Conservation (phyloP, 176 grass and related monocot species). For the Aegilops umbellulata region DNA sequence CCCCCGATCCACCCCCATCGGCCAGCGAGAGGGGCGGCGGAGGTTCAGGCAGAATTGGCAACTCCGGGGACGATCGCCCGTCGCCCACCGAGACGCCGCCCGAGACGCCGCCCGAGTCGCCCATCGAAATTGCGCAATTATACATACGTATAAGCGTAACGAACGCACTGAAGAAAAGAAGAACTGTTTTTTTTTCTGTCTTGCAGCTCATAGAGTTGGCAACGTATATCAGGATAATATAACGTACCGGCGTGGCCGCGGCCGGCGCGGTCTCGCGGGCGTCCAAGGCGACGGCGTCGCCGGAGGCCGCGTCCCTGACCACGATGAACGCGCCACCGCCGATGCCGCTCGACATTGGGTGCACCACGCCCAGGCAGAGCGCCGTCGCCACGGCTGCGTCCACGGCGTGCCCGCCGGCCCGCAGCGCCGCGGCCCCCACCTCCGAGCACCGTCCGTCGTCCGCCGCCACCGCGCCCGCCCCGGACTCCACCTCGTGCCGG, state of each 20-base stretch:
- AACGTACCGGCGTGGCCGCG: conserved; percentile 61
- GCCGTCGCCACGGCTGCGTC: conserved; percentile 66
- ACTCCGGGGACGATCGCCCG: too few species aligned
- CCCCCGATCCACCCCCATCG: too few species aligned
- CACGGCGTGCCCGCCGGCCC: conserved; percentile 76
- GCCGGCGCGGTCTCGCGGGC: conserved; percentile 82
- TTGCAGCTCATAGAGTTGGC: too few species aligned
- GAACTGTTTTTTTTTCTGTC: too few species aligned
- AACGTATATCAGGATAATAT: too few species aligned
- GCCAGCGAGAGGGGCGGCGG: too few species aligned
- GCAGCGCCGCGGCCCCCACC: conserved; percentile 56
- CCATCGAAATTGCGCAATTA: too few species aligned
- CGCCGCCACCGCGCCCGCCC: conserved; percentile 51
- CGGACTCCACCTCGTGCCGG: conserved; percentile 22
- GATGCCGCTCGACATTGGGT: conserved; percentile 79
- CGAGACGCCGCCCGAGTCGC: too few species aligned
- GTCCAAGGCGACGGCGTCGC: conserved; percentile 65
- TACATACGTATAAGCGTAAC: too few species aligned
- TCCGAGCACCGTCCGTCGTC: conserved; percentile 86
- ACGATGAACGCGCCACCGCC: conserved; percentile 82
- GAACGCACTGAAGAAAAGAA: too few species aligned
- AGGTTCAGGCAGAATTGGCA: too few species aligned
- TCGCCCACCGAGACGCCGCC: too few species aligned
- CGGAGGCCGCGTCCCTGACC: conserved; percentile 50
- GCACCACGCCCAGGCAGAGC: conserved; percentile 85